Percentiles rank a stretch among this genome's conserved stretches.
Conservation (phyloP, 441 rosid genomes). For the Eruca vesicaria region DNA sequence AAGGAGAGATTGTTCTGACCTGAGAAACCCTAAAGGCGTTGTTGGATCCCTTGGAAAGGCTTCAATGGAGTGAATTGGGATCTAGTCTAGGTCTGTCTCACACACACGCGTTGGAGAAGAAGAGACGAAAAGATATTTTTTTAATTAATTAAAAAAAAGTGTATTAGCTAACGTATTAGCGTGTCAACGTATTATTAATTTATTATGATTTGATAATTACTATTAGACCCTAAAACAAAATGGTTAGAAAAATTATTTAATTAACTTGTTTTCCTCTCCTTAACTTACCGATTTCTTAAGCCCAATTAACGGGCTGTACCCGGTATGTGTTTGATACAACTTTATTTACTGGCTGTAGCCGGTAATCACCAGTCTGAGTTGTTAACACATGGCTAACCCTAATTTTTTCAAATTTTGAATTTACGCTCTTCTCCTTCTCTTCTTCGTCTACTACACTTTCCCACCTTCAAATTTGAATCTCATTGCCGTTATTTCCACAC, state of each 20-base stretch:
- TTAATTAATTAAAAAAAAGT: neutral
- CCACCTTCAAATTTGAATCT: slow-evolving; percentile 12
- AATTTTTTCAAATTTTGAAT: slow-evolving; percentile 60
- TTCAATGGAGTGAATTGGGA: slow-evolving; percentile 19
- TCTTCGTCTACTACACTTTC: slow-evolving; percentile 27
- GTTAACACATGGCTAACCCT: slow-evolving; percentile 16
- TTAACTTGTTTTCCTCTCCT: neutral
- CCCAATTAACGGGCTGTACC: slow-evolving; percentile 12
- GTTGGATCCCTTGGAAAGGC: too few relatives aligned
- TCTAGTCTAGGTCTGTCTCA: neutral
- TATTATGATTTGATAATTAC: neutral
- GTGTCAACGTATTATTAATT: neutral
- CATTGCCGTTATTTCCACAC: slow-evolving; percentile 1
- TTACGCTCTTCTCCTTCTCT: slow-evolving; percentile 41
- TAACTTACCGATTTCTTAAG: neutral
- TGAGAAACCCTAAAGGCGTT: slow-evolving; percentile 14
- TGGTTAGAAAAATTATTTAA: too few relatives aligned
- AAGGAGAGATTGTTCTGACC: slow-evolving; percentile 14
- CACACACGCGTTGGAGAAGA: slow-evolving; percentile 1
- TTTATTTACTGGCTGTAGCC: slow-evolving; percentile 19
- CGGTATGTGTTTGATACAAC: neutral
- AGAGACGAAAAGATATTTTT: neutral
- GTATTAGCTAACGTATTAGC: neutral
- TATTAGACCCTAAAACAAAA: too few relatives aligned
- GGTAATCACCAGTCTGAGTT: slow-evolving; percentile 4